Conservation (phyloP, 371 early-diverging fungal genomes). For the Actinomucor elegans region DNA sequence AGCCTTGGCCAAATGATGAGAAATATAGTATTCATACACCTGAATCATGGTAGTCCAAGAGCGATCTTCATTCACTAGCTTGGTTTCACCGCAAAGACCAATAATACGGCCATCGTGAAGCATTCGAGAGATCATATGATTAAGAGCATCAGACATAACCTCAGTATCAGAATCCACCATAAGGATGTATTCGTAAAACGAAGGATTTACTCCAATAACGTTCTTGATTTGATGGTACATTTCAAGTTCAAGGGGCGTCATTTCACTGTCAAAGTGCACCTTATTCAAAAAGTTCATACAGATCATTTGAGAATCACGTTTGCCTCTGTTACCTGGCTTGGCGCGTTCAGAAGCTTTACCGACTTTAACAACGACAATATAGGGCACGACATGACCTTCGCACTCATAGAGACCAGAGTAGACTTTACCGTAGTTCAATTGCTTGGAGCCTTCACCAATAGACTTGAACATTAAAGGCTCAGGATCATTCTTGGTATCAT, state of each 20-base stretch:
- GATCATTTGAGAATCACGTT: conserved; percentile 99
- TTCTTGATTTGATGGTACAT: conserved; percentile 92
- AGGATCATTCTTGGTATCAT: conserved; percentile 85
- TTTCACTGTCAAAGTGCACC: conserved; percentile 90
- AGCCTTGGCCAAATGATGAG: conserved; percentile 96
- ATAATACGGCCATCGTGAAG: conserved; percentile 87
- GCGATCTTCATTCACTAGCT: conserved; percentile 83
- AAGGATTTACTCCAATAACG: conserved; percentile 86
- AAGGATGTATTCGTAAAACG: conserved; percentile 89
- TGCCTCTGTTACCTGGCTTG: conserved; percentile 98
- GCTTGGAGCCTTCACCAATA: conserved; percentile 87
- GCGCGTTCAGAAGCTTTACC: conserved; percentile 81
- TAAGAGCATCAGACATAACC: conserved; percentile 81
- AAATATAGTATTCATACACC: conserved; percentile 98
- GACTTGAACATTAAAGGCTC: conserved; percentile 93
- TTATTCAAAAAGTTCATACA: conserved; percentile 98
- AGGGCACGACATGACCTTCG: conserved; percentile 89
- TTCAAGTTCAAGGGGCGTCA: conserved; percentile 93
- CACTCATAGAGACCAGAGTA: conserved; percentile 96
- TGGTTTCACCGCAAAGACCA: conserved; percentile 94
- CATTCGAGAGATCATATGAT: conserved; percentile 86
- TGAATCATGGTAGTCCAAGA: conserved; percentile 98
- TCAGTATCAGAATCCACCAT: conserved; percentile 97
- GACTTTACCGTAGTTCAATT: conserved; percentile 96
- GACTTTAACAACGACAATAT: conserved; percentile 93